Conservation (phyloP, 441 rosid genomes). For the Hura crepitans region DNA sequence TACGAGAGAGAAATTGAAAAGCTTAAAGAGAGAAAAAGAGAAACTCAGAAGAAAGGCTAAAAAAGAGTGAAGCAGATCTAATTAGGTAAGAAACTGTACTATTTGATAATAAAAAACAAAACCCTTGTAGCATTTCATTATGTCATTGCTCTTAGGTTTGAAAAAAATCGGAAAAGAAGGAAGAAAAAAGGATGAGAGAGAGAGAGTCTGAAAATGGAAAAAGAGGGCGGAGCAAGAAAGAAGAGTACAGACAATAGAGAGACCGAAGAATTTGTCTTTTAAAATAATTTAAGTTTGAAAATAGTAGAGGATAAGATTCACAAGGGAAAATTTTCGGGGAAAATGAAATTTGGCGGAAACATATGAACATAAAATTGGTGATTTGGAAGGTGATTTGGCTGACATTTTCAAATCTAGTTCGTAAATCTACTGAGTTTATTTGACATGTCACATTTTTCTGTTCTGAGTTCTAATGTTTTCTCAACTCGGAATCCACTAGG, state of each 20-base stretch:
- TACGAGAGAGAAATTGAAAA: background rate
- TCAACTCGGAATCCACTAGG: background rate
- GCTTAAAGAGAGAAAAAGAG: background rate
- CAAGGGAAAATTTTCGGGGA: too few species aligned
- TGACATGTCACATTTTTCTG: background rate
- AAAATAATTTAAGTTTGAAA: background rate
- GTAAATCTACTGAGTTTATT: background rate
- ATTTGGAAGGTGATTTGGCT: too few species aligned
- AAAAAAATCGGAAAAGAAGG: background rate
- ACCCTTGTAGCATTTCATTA: background rate
- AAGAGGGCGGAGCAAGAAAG: background rate
- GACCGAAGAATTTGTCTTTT: background rate
- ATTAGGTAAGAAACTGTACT: background rate
- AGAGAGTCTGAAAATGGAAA: slow-evolving; percentile 12
- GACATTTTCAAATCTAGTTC: background rate
- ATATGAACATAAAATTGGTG: background rate
- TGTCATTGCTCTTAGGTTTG: background rate
- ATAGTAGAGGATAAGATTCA: background rate
- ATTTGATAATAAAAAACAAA: slow-evolving; percentile 5
- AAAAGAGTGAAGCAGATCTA: slow-evolving; percentile 32
- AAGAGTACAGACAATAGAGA: background rate
- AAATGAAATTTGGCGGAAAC: slow-evolving; percentile 8
- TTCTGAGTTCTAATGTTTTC: background rate
- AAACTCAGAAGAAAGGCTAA: background rate
- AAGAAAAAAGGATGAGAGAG: slow-evolving; percentile 5